Percentiles rank a stretch among this genome's conserved stretches.
These are phyloP conservation scores for Thinopyrum elongatum DNA, from an alignment of 176 grass and related monocot species.

Conservation along the genomic window DNA sequence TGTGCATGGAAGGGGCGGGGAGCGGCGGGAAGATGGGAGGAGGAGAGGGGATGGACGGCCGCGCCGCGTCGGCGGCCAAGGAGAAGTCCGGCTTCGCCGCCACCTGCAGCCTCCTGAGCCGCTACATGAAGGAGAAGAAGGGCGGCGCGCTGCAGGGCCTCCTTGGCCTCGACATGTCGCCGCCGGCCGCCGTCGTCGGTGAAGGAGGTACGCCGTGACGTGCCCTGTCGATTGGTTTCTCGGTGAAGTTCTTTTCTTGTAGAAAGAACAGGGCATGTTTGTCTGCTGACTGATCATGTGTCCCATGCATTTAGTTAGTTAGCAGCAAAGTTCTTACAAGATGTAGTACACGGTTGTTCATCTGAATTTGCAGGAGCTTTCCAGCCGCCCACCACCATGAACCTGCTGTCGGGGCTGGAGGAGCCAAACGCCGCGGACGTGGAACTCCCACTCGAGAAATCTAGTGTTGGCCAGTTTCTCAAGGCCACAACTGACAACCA, in stretches of 20 bases:
- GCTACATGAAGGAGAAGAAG: conserved; percentile 56
- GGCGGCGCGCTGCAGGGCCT: conserved; percentile 28
- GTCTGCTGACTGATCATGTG: background rate
- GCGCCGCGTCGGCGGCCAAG: background rate
- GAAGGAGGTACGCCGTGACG: conserved; percentile 23
- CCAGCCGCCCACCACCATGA: conserved; percentile 47
- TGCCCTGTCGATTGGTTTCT: background rate
- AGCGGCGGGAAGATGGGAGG: background rate
- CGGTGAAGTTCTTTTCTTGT: background rate
- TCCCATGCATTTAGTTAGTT: background rate
- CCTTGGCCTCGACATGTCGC: conserved; percentile 23
- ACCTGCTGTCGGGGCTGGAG: conserved; percentile 40
- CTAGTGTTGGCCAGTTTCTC: background rate
- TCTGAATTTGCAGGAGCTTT: conserved; percentile 22
- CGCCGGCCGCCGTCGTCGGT: background rate
- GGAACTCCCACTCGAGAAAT: background rate
- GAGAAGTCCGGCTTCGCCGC: conserved; percentile 49
- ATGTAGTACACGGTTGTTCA: background rate
- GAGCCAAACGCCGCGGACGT: background rate
- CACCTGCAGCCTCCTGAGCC: conserved; percentile 65
- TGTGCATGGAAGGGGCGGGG: background rate
- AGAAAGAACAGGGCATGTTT: too few species aligned
- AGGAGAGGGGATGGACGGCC: background rate
- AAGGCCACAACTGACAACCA: background rate
- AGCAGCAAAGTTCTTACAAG: background rate